Evolutionary conservation across 148 eudicot genomes (phyloP).

Genomic region (Drosera capensis): DNA sequence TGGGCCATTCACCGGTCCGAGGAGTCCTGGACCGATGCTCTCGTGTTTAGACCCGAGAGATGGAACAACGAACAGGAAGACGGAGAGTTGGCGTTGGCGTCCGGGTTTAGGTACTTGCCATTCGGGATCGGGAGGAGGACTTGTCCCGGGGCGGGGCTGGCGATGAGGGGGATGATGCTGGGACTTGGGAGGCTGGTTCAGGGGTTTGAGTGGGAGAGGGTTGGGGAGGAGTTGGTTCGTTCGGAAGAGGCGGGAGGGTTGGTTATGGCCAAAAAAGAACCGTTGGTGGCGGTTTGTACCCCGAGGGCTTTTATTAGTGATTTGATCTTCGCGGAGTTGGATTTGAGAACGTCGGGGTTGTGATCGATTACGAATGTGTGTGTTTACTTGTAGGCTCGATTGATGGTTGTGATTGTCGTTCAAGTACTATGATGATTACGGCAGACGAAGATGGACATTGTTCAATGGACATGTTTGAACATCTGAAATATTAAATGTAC

Average conservation of each 20-base stretch:
- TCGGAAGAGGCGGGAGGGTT: background rate
- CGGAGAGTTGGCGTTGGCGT: background rate
- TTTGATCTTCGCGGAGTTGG: too few species aligned
- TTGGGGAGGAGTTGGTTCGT: background rate
- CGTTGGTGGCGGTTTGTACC: background rate
- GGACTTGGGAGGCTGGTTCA: slow-evolving; percentile 2
- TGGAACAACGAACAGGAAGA: background rate
- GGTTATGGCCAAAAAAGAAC: background rate
- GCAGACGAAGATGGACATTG: too few species aligned
- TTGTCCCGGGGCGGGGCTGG: slow-evolving; percentile 3
- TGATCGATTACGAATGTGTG: too few species aligned
- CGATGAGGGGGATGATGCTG: slow-evolving; percentile 1
- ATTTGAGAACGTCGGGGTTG: too few species aligned
- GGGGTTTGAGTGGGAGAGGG: slow-evolving; percentile 6
- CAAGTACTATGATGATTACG: too few species aligned
- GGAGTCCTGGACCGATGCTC: slow-evolving; percentile 3
- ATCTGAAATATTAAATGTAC: too few species aligned
- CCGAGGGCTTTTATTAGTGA: too few species aligned
- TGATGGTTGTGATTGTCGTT: too few species aligned
- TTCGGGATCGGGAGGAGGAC: slow-evolving; percentile 9
- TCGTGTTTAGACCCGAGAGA: slow-evolving; percentile 3
- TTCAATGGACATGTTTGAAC: too few species aligned
- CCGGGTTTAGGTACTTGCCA: slow-evolving; percentile 3
- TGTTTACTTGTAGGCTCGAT: too few species aligned
- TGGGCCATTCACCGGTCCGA: slow-evolving; percentile 7